phyloP scores from a whole-genome alignment of 139 green algal species.

The Chlamydomonas urium region DNA sequence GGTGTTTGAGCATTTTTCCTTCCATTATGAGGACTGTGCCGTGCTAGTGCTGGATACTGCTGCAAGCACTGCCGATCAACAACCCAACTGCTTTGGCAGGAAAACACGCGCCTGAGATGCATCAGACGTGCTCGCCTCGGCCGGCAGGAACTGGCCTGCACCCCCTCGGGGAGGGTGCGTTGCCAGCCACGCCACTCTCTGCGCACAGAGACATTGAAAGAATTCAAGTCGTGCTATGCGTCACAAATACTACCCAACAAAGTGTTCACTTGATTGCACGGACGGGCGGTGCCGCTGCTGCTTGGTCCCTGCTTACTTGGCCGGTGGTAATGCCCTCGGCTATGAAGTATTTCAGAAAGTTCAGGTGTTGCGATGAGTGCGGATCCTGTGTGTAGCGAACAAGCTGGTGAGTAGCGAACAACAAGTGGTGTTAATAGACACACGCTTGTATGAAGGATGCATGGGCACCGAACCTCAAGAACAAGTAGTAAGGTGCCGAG shows the following conservation, averaged over 20 bases:
- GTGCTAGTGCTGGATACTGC: no score
- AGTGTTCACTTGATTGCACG: no score
- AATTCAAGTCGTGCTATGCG: conserved; percentile 2
- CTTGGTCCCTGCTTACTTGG: conserved; percentile 55
- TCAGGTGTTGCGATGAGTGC: conserved; percentile 48
- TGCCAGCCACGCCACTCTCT: conserved; percentile 28
- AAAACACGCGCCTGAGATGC: neutral
- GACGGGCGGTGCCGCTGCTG: no score
- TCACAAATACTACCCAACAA: no score
- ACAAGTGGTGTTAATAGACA: no score
- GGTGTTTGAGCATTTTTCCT: neutral
- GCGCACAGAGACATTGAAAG: conserved; percentile 5
- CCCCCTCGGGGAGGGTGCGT: conserved; percentile 13
- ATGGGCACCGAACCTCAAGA: conserved; percentile 57
- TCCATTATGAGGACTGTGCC: no score
- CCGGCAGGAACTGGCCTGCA: conserved; percentile 37
- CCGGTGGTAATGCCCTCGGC: conserved; percentile 62
- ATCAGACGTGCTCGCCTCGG: conserved; percentile 14
- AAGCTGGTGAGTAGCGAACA: no score
- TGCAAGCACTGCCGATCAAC: no score
- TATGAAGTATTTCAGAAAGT: conserved; percentile 74
- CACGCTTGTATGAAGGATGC: no score
- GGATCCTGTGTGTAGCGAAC: conserved; percentile 36
- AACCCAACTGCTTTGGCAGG: no score
- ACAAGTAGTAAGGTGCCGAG: conserved; percentile 65